These are phyloP conservation scores for Zizania latifolia DNA, from an alignment of 176 grass and related monocot species.

Conservation along the genomic window DNA sequence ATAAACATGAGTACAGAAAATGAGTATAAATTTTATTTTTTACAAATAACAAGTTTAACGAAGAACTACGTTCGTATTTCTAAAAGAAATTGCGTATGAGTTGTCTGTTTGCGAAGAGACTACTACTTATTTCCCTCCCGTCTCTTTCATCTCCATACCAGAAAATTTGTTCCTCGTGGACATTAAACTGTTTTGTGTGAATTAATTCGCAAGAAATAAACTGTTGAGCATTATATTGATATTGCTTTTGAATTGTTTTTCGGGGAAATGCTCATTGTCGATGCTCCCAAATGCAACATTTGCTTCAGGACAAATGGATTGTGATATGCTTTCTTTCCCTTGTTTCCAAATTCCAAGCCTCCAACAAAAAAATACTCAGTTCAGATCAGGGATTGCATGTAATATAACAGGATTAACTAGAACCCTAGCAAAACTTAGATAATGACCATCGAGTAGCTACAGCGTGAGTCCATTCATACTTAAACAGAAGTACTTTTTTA, in stretches of 20 bases:
- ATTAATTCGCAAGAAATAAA: no score
- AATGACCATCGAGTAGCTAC: conserved; percentile 1
- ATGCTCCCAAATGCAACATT: background rate
- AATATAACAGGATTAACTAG: background rate
- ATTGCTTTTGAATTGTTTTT: background rate
- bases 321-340: background rate
- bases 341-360: background rate
- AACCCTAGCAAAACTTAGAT: conserved; percentile 4
- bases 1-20: no score
- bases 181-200: no score
- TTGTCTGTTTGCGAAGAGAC: no score
- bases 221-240: background rate
- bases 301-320: background rate
- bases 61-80: no score
- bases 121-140: no score
- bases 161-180: no score
- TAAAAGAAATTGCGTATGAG: no score
- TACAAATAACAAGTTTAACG: no score
- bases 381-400: background rate
- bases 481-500: no score
- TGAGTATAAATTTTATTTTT: no score
- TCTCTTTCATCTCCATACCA: no score
- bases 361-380: background rate
- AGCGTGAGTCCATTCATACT: conserved; percentile 15
- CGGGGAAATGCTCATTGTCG: background rate